A percentile compares a stretch with the other conserved stretches of the same genome.
phyloP scores from a whole-genome alignment of 805 yeast species.

The Saccharomycopsis javanensis region DNA sequence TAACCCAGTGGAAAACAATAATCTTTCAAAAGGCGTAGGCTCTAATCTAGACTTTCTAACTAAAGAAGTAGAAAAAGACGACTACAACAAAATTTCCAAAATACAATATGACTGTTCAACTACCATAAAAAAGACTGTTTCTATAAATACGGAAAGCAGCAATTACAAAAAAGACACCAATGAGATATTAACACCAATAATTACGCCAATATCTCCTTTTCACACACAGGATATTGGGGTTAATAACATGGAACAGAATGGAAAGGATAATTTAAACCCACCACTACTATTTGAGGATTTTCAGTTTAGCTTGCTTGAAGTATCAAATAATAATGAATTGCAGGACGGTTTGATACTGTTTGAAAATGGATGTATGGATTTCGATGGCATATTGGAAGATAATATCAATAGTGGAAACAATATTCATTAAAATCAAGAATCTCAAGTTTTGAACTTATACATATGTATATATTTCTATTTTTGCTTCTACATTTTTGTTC shows the following conservation, averaged over 20 bases:
- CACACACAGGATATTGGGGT: not conserved
- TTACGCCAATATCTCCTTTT: not conserved
- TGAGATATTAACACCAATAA: not conserved
- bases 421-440: too few species aligned
- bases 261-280: not conserved
- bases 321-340: not conserved
- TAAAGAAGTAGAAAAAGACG: too few species aligned
- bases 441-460: too few species aligned
- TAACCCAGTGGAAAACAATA: not conserved
- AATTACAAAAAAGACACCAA: not conserved
- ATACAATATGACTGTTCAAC: not conserved
- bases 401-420: too few species aligned
- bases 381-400: too few species aligned
- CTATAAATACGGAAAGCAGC: not conserved
- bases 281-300: not conserved
- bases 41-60: not conserved
- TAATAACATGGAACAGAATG: not conserved
- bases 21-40: not conserved
- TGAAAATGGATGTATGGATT: too few species aligned
- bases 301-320: not conserved
- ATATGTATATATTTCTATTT: too few species aligned
- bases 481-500: too few species aligned
- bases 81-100: not conserved
- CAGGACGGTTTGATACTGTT: too few species aligned
- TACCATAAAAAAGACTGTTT: not conserved